Percentiles rank a stretch among this genome's conserved stretches.
Evolutionary conservation across 2,329 filamentous ascomycete species (phyloP).

Genomic region (Claviceps sorghi): DNA sequence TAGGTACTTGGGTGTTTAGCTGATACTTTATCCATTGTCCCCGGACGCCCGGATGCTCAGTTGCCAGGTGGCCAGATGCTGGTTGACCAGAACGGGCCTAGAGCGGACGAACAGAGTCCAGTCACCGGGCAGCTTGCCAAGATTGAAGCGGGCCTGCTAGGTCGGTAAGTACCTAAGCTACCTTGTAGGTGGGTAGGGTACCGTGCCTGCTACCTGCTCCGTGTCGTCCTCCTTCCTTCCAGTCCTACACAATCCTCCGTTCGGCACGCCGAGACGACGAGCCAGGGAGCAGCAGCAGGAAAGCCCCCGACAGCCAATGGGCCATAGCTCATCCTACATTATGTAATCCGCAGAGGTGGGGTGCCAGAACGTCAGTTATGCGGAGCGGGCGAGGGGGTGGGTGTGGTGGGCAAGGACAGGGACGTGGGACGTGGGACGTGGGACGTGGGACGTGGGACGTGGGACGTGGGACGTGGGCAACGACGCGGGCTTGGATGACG

Average conservation of each 20-base stretch:
- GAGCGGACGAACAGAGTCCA: not conserved
- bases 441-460: not conserved
- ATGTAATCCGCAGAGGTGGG: not conserved
- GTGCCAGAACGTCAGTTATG: not conserved
- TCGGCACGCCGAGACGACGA: not conserved
- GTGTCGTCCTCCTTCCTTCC: not conserved
- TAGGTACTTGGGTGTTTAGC: not conserved
- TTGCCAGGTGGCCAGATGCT: not conserved
- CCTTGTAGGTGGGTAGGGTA: too few species aligned
- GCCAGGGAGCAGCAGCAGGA: not conserved
- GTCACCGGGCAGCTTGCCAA: not conserved
- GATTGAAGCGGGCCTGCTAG: not conserved
- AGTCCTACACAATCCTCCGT: constrained; percentile 1
- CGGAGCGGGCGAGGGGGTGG: too few species aligned
- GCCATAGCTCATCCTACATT: not conserved
- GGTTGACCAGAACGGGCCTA: not conserved
- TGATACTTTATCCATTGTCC: not conserved
- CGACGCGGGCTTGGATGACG: not conserved
- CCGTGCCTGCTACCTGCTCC: not conserved
- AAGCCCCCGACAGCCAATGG: not conserved
- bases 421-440: not conserved
- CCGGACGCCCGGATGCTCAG: not conserved
- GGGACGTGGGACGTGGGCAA: not conserved
- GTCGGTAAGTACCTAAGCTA: too few species aligned
- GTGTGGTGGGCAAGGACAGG: not conserved